A percentile compares a stretch with the other conserved stretches of the same genome.
phyloP scores from a whole-genome alignment of 805 yeast genomes.

The Metschnikowia cerradonensis region DNA sequence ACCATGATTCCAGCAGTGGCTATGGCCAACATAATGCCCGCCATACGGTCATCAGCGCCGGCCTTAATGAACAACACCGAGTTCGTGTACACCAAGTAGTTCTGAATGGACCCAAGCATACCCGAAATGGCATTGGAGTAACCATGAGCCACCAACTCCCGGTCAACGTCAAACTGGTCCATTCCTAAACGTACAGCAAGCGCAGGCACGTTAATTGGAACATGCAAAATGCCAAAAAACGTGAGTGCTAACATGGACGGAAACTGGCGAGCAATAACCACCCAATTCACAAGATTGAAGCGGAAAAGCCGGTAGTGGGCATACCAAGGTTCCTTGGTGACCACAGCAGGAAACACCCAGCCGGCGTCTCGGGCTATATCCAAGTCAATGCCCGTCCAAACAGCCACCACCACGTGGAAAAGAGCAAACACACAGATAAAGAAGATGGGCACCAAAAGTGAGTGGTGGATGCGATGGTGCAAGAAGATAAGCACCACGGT shows the following conservation, averaged over 20 bases:
- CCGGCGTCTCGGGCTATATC: conserved; percentile 64
- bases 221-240: conserved; percentile 92
- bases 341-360: conserved; percentile 76
- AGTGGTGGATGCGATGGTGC: conserved; percentile 52
- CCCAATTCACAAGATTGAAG: conserved; percentile 72
- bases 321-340: conserved; percentile 81
- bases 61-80: conserved; percentile 87
- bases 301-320: conserved; percentile 72
- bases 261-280: conserved; percentile 56
- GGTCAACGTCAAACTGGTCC: conserved; percentile 84
- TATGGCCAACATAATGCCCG: conserved; percentile 83
- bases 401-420: conserved; percentile 65
- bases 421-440: conserved; percentile 66
- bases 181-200: conserved; percentile 85
- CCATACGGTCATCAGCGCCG: conserved; percentile 85
- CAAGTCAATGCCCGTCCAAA: conserved; percentile 64
- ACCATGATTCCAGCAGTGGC: conserved; percentile 81
- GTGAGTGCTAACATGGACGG: conserved; percentile 96
- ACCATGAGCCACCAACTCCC: conserved; percentile 94
- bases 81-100: conserved; percentile 92
- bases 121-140: conserved; percentile 86
- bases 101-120: conserved; percentile 80
- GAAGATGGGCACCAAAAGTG: conserved; percentile 75
- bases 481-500: conserved; percentile 58
- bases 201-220: conserved; percentile 97